Base-by-base conservation (phyloP, 768 basidiomycete species). In the Multifurca ochricompacta region DNA sequence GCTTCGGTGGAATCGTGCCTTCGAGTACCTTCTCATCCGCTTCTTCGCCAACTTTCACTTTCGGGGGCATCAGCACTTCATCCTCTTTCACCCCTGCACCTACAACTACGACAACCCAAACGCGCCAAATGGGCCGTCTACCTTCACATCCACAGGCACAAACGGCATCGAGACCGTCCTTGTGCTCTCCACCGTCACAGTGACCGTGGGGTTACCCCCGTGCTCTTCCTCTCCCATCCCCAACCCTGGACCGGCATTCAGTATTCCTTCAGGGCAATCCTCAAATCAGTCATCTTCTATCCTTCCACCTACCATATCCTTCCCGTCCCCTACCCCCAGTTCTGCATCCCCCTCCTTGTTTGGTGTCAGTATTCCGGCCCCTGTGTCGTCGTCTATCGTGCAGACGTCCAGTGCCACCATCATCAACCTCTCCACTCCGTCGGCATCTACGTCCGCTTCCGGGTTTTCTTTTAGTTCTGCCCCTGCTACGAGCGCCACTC, bases 1-100 rank as follows among this genome's bases (percentile, higher is more conserved):
- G 39, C 34, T 52, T 48, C 25, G 56, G 56, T 13, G 56, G 55
- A 14, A 57, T 57, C 23, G 44, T 48, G 30, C 28, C 56, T 6
- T 31, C 55, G 11, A 52, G 7, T 40, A 4, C 28, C 14, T n/a
- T 4, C 7, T 2, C 32, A 19, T 23, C 54, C 8, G 16, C 18
- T 43, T 25, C 53, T 7, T 14, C 45, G n/a, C 21, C 40, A 23
- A 55, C 28, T n/a, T 42, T 48, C 30, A 44, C 30, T 45, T 44
- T 43, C 21, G 45, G 54, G 7, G 45, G 44, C 41, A 19, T 23
- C 4, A 19, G 6, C 4, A 8, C 46, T 14, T 27, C 58, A 6
- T 47, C 58, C 30, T 19, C 46, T 21, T n/a, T 27, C 14, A 8
- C 23, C 32, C 21, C 48, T 19, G 19, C n/a, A 6, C 5, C 10